phyloP scores from a whole-genome alignment of 2,329 filamentous ascomycete species.

The Ophiocordyceps camponoti-rufipedis region DNA sequence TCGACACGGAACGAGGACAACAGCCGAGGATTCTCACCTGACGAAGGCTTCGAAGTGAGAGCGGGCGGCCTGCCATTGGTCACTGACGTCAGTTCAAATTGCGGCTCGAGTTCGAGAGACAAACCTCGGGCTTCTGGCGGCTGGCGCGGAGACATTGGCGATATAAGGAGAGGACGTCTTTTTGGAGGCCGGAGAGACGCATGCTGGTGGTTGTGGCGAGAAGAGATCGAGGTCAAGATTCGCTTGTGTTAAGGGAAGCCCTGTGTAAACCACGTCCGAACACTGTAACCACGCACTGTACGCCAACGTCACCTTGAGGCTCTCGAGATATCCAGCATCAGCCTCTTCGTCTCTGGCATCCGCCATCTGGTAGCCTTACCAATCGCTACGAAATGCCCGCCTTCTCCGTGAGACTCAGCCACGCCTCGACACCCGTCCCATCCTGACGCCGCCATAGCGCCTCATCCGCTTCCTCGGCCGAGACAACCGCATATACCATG shows the following conservation, averaged over 20 bases:
- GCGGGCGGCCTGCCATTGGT: slow-evolving; percentile 27
- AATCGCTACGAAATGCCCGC: slow-evolving; percentile 14
- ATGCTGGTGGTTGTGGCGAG: background rate
- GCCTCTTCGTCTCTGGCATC: too few species aligned
- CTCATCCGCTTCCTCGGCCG: slow-evolving; percentile 57
- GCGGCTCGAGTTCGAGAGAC: background rate
- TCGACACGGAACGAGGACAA: background rate
- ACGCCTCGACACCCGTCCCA: too few species aligned
- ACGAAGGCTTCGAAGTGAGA: slow-evolving; percentile 45
- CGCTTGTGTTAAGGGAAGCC: background rate
- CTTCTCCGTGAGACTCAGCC: slow-evolving; percentile 21
- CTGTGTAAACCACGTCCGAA: background rate
- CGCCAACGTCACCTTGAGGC: too few species aligned
- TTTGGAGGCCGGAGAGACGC: slow-evolving; percentile 70
- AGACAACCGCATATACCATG: slow-evolving; percentile 53
- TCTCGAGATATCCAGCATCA: too few species aligned
- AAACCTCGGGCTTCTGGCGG: slow-evolving; percentile 54
- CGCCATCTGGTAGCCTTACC: too few species aligned
- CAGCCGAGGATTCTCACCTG: slow-evolving; percentile 26
- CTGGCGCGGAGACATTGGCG: slow-evolving; percentile 68
- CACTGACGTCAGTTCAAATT: slow-evolving; percentile 3
- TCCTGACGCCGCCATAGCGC: slow-evolving; percentile 26
- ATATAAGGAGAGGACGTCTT: slow-evolving; percentile 73
- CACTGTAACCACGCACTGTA: background rate
- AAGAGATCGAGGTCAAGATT: background rate